Base-by-base conservation (phyloP, 176 grass and related monocot species). In the Bothriochloa decipiens region DNA sequence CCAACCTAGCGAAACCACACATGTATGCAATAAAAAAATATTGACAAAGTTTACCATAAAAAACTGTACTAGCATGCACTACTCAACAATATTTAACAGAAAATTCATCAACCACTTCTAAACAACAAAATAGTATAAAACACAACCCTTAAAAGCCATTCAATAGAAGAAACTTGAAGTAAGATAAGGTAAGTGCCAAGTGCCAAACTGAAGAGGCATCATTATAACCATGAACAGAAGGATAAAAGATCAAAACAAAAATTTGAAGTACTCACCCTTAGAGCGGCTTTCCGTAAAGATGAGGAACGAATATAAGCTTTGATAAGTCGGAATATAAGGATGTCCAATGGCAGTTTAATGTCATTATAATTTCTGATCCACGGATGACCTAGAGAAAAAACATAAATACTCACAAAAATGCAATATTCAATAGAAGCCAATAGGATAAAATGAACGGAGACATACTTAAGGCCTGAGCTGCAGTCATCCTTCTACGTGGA, bases 281-380 rank as follows among this genome's bases (percentile, higher is more conserved):
- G 61, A 84, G 93, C 93, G 76, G 93, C 88, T 79, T 92, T 95
- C 7, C 93, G 76, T 71, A 92, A 81, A 68, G 93, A 92, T 70
- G 93, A 92, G 7, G 93, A 92, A 86, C 88, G 88, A 8, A 90
- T 86, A 83, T 95, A 95, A 72, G 90, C 88, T 92, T 90, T 92
- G 39, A 95, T 95, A 74, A 90, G 90, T 82, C 88, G 70, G 58
- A 95, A 95, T 88, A 92, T 88, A 86, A 92, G 88, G 36, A 92
- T 78, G 74, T 95, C 93, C 26, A 92, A 70, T 33, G 90, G 90
- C 72, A 92, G 72, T 23, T 92, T 92, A 64, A 95, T 82, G 35
- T 92, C 90, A 72, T 84, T 92, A 68, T 86, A 88, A 84, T 95
- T 95, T 88, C 93, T 95, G 87, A 92, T 95, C 93, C 93, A 95